Evolutionary conservation across 306 rosid species (phyloP), one percentile per base, ranked within the genome.

Genomic region (Cucurbita argyrosperma): DNA sequence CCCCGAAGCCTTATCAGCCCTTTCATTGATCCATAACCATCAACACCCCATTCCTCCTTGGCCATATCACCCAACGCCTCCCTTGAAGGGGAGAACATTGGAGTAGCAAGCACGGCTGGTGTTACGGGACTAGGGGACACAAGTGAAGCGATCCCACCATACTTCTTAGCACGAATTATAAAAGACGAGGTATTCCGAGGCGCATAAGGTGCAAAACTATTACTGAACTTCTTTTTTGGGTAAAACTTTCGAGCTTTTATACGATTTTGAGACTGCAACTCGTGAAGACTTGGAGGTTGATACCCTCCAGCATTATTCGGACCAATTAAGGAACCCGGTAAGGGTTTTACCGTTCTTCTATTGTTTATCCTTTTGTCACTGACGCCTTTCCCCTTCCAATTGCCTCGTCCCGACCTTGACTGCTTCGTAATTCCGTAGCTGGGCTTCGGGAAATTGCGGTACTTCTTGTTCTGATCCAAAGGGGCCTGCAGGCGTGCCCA

Each of bases 81-180:
- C 49, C 87, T 76, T 4, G 90, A 84, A 5, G 91, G 92, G 4
- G 95, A 88, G 75, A 86, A 79, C 35, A 70, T 74, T 8, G 95
- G 91, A n/a, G 90, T 87, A 0, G 97, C 96, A 11, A 94, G 90
- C 74, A 94, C 96, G 0, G 96, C 89, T 5, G 98, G 98, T 0
- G 98, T 94, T 45, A 87, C 96, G 0, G 92, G 96, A 39, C 88
- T 84, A 21, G 98, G 92, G 3, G 98, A 94, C 26, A 94, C 96
- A 55, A 94, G 86, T 0, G 90, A 82, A 5, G 98, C 89, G 4
- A 94, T 89, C 5, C 90, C 94, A 4, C 91, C 96, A 0, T 84
- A 80, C 30, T 75, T 90, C 81, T 90, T 90, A 0, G 96, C 88
- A 7, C 89, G 84, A 37, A 92, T 90, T 63, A 90, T 42, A 78